Evolutionary conservation across 2,329 filamentous ascomycete genomes (phyloP).

Genomic region (Fusarium oligoseptatum): DNA sequence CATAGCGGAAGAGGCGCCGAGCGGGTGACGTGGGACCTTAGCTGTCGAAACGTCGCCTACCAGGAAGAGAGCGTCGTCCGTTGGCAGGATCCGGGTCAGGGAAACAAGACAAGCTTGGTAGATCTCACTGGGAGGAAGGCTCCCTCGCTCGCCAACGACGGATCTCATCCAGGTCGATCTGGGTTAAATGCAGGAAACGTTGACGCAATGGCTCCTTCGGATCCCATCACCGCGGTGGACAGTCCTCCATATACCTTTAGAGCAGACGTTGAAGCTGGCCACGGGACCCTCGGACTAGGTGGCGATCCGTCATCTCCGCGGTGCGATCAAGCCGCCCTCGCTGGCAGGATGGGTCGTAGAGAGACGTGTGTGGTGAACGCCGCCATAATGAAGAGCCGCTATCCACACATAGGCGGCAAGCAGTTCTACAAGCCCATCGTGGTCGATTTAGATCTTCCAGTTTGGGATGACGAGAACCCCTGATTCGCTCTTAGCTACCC

Average conservation of each 20-base stretch:
- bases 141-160: constrained; percentile 62
- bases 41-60: constrained; percentile 54
- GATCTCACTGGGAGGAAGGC: constrained; percentile 66
- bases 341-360: constrained; percentile 60
- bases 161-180: constrained; percentile 46
- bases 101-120: constrained; percentile 71
- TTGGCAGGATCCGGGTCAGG: constrained; percentile 72
- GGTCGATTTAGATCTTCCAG: constrained; percentile 82
- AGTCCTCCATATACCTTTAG: constrained; percentile 23
- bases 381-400: constrained; percentile 77
- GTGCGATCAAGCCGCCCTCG: constrained; percentile 57
- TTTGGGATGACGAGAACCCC: constrained; percentile 50
- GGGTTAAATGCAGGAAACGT: constrained; percentile 9
- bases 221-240: not conserved
- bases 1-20: constrained; percentile 76
- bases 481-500: constrained; percentile 34
- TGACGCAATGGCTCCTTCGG: constrained; percentile 1
- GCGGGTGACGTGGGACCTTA: constrained; percentile 71
- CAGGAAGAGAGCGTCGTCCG: constrained; percentile 58
- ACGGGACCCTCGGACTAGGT: constrained; percentile 52
- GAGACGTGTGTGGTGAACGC: constrained; percentile 88
- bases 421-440: constrained; percentile 83
- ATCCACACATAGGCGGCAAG: constrained; percentile 73
- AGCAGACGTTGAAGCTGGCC: constrained; percentile 32
- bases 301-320: constrained; percentile 57